phyloP scores from a whole-genome alignment of 176 grass and related monocot genomes.

The Echinochloa phyllopogon region DNA sequence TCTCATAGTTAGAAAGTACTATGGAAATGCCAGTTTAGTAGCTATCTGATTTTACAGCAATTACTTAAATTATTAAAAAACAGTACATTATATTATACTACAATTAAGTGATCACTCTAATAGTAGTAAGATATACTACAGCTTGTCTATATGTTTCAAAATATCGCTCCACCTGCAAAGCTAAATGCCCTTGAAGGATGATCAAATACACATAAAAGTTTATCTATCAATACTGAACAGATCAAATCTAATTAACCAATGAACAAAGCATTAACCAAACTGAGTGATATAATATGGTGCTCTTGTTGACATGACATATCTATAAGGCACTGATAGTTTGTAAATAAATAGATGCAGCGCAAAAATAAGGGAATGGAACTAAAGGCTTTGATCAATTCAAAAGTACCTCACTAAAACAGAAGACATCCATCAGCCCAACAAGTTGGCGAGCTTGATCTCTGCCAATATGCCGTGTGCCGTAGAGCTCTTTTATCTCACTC shows the following conservation, averaged over 20 bases:
- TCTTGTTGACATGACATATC: not conserved
- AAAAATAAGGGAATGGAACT: slow-evolving; percentile 26
- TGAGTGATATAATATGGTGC: not conserved
- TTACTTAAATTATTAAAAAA: slow-evolving; percentile 5
- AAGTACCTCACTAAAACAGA: slow-evolving; percentile 97
- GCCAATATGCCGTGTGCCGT: slow-evolving; percentile 92
- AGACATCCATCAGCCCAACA: slow-evolving; percentile 98
- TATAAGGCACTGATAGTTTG: slow-evolving; percentile 11
- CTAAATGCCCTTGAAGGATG: slow-evolving; percentile 4
- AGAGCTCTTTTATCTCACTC: slow-evolving; percentile 87
- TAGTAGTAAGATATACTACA: not conserved
- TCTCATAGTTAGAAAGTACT: slow-evolving; percentile 48
- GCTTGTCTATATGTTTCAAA: not conserved
- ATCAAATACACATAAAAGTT: not conserved
- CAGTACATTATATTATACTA: not conserved
- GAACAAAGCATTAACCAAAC: slow-evolving; percentile 26
- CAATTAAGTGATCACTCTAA: not conserved
- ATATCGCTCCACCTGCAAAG: slow-evolving; percentile 20
- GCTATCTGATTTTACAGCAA: not conserved
- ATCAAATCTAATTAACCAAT: not conserved
- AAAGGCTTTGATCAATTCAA: slow-evolving; percentile 35
- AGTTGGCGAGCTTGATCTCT: slow-evolving; percentile 72
- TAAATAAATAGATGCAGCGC: slow-evolving; percentile 1
- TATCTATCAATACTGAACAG: not conserved
- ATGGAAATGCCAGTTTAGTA: not conserved